A percentile compares a stretch with the other conserved stretches of the same genome.
Evolutionary conservation across 2,329 filamentous ascomycete species (phyloP).

Genomic region (Periconia digitata): DNA sequence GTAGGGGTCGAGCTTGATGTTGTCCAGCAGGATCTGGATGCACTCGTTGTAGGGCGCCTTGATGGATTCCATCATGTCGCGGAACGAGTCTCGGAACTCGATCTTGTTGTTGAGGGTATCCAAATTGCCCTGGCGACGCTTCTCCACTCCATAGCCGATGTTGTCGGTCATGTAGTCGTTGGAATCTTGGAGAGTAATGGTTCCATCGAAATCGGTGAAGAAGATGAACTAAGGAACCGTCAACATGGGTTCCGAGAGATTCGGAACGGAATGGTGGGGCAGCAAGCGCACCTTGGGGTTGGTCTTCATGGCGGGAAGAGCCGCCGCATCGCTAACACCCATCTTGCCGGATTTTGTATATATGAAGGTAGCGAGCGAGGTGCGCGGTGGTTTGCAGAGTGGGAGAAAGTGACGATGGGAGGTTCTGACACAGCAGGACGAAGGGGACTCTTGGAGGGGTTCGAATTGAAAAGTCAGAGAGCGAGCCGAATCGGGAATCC

Average conservation of each 20-base stretch:
- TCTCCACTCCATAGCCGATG: constrained; percentile 76
- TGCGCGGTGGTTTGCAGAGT: background rate
- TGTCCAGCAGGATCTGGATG: constrained; percentile 73
- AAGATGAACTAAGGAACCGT: constrained; percentile 71
- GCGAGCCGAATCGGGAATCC: background rate
- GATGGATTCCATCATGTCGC: constrained; percentile 89
- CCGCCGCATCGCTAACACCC: constrained; percentile 36
- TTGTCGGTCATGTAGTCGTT: constrained; percentile 82
- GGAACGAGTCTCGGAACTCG: constrained; percentile 81
- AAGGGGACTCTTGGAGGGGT: constrained; percentile 2
- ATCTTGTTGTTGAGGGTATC: constrained; percentile 72
- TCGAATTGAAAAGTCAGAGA: background rate
- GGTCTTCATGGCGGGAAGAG: constrained; percentile 50
- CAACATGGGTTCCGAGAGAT: constrained; percentile 11
- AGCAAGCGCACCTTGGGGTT: constrained; percentile 59
- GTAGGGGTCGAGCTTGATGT: constrained; percentile 84
- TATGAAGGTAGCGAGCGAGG: background rate
- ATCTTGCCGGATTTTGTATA: constrained; percentile 26
- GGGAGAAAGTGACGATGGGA: background rate
- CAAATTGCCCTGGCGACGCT: constrained; percentile 71
- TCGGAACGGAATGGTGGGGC: constrained; percentile 4
- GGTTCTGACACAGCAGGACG: background rate
- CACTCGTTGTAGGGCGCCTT: constrained; percentile 79
- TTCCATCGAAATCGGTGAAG: constrained; percentile 99
- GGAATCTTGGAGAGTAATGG: constrained; percentile 76